phyloP scores from a whole-genome alignment of 2,329 filamentous ascomycete genomes.

The Neurospora crassa region DNA sequence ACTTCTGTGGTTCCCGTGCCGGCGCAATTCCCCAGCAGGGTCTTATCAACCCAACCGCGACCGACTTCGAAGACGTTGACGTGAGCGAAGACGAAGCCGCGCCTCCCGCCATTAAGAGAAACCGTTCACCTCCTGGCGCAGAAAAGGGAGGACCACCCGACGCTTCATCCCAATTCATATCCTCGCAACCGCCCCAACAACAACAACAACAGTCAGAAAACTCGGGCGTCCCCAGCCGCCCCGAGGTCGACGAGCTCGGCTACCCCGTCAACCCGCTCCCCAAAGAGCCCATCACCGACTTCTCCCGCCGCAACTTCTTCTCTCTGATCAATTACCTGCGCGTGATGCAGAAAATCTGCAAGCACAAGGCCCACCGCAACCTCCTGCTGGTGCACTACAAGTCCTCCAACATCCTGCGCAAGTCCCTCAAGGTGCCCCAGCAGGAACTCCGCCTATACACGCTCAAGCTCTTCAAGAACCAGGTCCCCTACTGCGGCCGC shows the following conservation, averaged over 20 bases:
- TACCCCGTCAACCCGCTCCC: constrained; percentile 66
- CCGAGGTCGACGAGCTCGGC: constrained; percentile 77
- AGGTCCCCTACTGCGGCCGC: constrained; percentile 93
- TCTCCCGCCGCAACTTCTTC: constrained; percentile 92
- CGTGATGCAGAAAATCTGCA: constrained; percentile 95
- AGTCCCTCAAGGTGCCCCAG: constrained; percentile 84
- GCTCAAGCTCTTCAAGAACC: constrained; percentile 95
- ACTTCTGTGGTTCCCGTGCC: constrained; percentile 67
- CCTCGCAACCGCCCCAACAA: background rate
- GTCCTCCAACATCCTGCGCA: constrained; percentile 82
- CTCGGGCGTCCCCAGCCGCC: constrained; percentile 24
- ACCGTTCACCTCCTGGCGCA: constrained; percentile 30
- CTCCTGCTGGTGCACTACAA: constrained; percentile 93
- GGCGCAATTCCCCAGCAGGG: constrained; percentile 17
- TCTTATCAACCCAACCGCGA: constrained; percentile 19
- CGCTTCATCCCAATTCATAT: background rate
- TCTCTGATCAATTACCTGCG: constrained; percentile 90
- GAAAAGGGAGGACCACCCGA: constrained; percentile 1
- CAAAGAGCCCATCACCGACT: constrained; percentile 71
- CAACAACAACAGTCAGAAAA: background rate
- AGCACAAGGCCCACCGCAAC: constrained; percentile 89
- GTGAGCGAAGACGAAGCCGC: constrained; percentile 59
- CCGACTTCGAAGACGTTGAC: constrained; percentile 25
- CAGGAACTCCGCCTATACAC: constrained; percentile 83
- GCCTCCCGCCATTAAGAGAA: constrained; percentile 69